Percentiles rank a stretch among this genome's conserved stretches.
phyloP scores from a whole-genome alignment of 305 asterid species.

The Fraxinus baroniana region DNA sequence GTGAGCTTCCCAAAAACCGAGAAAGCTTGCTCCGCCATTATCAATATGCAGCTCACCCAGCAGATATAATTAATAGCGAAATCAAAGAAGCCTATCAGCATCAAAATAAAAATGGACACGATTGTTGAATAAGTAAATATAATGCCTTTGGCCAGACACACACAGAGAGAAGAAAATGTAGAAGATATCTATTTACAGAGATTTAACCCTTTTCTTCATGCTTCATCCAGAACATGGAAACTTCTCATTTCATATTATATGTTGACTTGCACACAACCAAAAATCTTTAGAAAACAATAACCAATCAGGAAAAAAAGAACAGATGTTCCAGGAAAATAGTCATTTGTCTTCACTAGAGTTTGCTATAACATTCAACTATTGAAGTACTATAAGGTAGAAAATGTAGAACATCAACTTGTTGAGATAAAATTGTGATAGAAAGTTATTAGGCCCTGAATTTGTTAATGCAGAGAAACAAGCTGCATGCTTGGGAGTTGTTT shows the following conservation, averaged over 20 bases:
- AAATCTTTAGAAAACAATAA: not conserved
- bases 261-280: not conserved
- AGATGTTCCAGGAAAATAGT: not conserved
- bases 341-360: not conserved
- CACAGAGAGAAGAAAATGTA: not conserved
- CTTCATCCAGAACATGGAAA: not conserved
- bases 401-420: not conserved
- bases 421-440: not conserved
- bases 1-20: not conserved
- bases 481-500: not conserved
- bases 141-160: not conserved
- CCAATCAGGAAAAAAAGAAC: not conserved
- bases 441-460: not conserved
- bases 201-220: not conserved
- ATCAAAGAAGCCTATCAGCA: not conserved
- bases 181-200: not conserved
- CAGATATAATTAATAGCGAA: not conserved
- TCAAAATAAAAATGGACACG: not conserved
- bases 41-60: not conserved
- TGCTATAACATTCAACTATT: not conserved
- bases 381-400: not conserved
- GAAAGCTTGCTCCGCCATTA: slow-evolving; percentile 12
- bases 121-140: not conserved
- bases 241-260: not conserved
- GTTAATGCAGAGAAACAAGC: not conserved